phyloP scores from a whole-genome alignment of 148 eudicot genomes.

The Vaccinium darrowii region DNA sequence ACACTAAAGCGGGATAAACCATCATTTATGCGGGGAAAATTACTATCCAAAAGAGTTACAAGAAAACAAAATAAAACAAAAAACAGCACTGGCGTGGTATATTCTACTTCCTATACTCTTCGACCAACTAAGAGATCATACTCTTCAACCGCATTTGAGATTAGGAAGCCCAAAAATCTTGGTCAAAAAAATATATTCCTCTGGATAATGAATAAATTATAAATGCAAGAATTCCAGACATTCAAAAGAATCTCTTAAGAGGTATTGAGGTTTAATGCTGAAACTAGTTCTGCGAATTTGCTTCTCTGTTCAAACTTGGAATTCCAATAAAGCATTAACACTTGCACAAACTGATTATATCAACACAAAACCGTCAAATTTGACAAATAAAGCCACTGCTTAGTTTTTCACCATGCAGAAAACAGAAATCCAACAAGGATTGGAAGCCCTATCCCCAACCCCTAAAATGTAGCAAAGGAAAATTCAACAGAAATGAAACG shows the following conservation, averaged over 20 bases:
- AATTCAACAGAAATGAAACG: not conserved
- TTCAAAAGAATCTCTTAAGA: not conserved
- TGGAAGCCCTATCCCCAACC: not conserved
- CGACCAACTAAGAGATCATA: not conserved
- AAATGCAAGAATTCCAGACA: not conserved
- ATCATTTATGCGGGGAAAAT: not conserved
- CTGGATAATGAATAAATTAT: not conserved
- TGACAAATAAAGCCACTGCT: not conserved
- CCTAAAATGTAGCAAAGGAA: not conserved
- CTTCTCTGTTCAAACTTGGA: not conserved
- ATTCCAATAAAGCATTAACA: not conserved
- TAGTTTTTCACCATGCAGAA: not conserved
- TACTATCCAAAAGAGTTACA: not conserved
- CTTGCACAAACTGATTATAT: not conserved
- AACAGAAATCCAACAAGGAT: not conserved
- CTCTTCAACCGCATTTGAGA: not conserved
- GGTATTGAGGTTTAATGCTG: not conserved
- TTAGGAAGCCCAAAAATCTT: slow-evolving; percentile 10
- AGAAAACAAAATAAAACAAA: not conserved
- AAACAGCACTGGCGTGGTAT: not conserved
- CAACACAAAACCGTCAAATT: not conserved
- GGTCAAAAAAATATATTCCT: not conserved
- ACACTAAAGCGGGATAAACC: not conserved
- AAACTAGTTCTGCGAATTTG: not conserved
- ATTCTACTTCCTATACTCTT: slow-evolving; percentile 1